Conservation (phyloP, 1,284 basidiomycete species). For the Ganoderma lingzhi region DNA sequence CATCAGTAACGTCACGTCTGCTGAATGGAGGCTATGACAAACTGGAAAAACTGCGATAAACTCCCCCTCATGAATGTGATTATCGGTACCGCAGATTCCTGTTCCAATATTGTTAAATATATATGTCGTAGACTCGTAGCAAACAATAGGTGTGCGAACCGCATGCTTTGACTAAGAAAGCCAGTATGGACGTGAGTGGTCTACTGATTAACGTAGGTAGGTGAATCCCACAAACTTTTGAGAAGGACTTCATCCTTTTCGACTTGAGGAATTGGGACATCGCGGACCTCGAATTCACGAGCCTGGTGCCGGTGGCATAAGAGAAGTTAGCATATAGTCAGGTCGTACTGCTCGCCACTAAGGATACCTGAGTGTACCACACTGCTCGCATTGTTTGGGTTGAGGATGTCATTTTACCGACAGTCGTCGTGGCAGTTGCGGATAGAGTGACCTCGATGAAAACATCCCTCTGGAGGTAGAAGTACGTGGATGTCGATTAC, state of each 20-base stretch:
- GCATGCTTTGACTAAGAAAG: conserved; percentile 29
- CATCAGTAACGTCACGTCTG: background rate
- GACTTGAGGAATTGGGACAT: conserved; percentile 68
- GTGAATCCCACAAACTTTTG: conserved; percentile 56
- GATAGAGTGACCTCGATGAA: background rate
- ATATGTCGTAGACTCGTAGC: no score
- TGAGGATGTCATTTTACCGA: conserved; percentile 3
- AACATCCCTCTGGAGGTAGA: background rate
- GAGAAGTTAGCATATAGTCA: background rate
- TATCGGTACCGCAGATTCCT: conserved; percentile 52
- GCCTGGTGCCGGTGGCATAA: conserved; percentile 49
- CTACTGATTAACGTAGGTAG: background rate
- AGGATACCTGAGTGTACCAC: conserved; percentile 51
- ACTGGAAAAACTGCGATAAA: conserved; percentile 63
- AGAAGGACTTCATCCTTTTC: conserved; percentile 74
- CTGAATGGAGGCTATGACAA: conserved; percentile 17
- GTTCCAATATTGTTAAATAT: background rate
- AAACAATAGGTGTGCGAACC: conserved; percentile 18
- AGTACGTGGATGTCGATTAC: background rate
- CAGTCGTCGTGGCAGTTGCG: background rate
- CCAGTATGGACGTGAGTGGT: conserved; percentile 5
- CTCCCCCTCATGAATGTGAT: conserved; percentile 67
- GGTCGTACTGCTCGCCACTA: background rate
- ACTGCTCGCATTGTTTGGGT: conserved; percentile 58
- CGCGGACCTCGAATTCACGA: conserved; percentile 66